Conservation (phyloP, 2,329 filamentous ascomycete genomes). For the Ophiosphaerella herpotricha region DNA sequence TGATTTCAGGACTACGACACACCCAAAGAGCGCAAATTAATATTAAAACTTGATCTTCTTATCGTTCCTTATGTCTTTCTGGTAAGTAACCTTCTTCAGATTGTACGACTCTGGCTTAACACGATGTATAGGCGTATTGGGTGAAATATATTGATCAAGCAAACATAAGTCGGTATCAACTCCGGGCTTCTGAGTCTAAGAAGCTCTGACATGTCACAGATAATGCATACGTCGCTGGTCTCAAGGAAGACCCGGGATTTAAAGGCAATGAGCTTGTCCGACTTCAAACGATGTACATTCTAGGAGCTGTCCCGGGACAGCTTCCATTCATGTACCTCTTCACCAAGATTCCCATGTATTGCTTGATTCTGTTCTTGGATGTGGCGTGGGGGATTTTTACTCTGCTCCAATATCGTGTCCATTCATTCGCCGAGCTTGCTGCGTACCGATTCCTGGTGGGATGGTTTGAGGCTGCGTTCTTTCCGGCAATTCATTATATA, state of each 20-base stretch:
- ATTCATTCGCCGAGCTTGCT: conserved; percentile 56
- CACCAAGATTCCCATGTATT: conserved; percentile 51
- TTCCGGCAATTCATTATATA: conserved; percentile 41
- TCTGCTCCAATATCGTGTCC: conserved; percentile 58
- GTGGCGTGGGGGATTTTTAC: conserved; percentile 63
- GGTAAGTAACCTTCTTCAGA: conserved; percentile 57
- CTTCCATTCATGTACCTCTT: conserved; percentile 60
- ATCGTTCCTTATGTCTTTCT: conserved; percentile 63
- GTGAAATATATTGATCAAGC: conserved; percentile 57
- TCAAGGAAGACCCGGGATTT: conserved; percentile 59
- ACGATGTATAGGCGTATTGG: conserved; percentile 7
- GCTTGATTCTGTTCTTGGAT: conserved; percentile 58
- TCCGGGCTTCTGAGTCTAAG: background rate
- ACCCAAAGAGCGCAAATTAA: conserved; percentile 56
- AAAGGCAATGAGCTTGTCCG: conserved; percentile 61
- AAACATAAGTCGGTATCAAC: conserved; percentile 54
- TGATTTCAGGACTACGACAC: conserved; percentile 51
- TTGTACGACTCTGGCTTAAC: background rate
- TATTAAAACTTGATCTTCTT: conserved; percentile 60
- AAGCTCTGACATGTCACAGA: conserved; percentile 38
- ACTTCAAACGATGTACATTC: conserved; percentile 58
- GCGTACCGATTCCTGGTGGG: conserved; percentile 61
- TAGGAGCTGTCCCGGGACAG: conserved; percentile 58
- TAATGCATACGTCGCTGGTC: conserved; percentile 61
- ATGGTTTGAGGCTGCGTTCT: conserved; percentile 56